Evolutionary conservation across 192 early-diverging fungal species (phyloP), one percentile per base, ranked within the genome.

Genomic region (Backusella psychrophila): DNA sequence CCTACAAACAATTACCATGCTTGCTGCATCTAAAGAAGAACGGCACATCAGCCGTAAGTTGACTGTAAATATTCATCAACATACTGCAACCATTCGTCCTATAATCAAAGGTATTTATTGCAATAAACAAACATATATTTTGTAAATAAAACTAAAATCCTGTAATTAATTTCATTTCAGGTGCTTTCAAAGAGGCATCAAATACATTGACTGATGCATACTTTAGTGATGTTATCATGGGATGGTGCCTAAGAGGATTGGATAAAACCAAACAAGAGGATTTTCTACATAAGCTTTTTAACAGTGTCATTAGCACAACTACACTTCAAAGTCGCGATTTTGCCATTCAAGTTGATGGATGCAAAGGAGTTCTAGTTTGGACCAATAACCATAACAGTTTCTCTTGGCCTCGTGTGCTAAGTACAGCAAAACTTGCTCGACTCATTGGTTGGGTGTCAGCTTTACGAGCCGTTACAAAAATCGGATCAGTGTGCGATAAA

Each of bases 271-370:
- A 77, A 9, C n/a, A 73, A 14, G 31, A 49, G 9, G 53, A 70
- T 17, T 44, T 74, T 6, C 26, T 41, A 3, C 52, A 69, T 34
- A 63, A 39, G 2, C 38, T 81, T 19, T 81, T 81, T 67, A 81
- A 81, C 52, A 39, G 39, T 41, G 38, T 77, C 7, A 46, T 81
- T 19, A 77, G 77, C 31, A 23, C 49, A 35, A 76, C 72, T 1
- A 69, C 75, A 14, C 56, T 77, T 17, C 41, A 70, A 66, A 81
- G 77, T 68, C 59, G 75, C 6, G 81, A 82, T 39, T 82, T 76
- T 49, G 77, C 75, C 23, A 65, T 82, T 67, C 81, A 82, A 76
- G 77, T 76, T 9, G 81, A 82, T 35, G 77, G 77, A 19, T 82
- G 76, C 29, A 82, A 82, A 38, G 81, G 81, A 63, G 75, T 76